Conservation (phyloP, 306 rosid genomes). For the Canavalia ensiformis region DNA sequence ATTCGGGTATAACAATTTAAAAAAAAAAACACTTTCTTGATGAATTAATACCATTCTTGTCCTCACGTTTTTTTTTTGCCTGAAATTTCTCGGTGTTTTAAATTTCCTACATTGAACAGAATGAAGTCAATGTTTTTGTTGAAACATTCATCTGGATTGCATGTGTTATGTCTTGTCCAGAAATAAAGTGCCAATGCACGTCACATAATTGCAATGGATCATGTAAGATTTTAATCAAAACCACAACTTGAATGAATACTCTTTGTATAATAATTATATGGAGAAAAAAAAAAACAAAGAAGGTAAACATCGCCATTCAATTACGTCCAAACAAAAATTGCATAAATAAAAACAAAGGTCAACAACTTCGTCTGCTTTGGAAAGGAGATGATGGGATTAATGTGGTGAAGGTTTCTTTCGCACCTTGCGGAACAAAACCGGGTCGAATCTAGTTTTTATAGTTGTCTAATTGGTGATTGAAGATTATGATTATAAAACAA, state of each 20-base stretch:
- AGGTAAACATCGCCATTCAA: neutral
- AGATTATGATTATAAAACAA: slow-evolving; percentile 17
- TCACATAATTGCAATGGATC: neutral
- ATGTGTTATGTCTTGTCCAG: neutral
- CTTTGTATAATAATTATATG: neutral
- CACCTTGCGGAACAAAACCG: neutral
- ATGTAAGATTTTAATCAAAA: neutral
- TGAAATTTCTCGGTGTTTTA: neutral
- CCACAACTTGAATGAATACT: neutral
- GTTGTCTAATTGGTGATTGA: neutral
- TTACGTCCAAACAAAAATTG: neutral
- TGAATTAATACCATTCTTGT: neutral
- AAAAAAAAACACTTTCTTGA: neutral
- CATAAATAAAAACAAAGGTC: slow-evolving; percentile 22
- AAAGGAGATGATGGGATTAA: neutral
- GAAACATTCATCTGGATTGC: neutral
- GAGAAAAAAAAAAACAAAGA: neutral
- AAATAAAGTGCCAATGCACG: neutral
- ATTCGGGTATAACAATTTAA: neutral
- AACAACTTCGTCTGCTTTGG: slow-evolving; percentile 38
- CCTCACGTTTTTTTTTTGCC: neutral
- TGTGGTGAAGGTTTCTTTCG: slow-evolving; percentile 25
- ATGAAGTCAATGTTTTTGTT: neutral
- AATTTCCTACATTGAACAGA: neutral
- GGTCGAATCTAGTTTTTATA: neutral